phyloP scores from a whole-genome alignment of 495 filamentous ascomycete genomes.

The Penicillium steckii region DNA sequence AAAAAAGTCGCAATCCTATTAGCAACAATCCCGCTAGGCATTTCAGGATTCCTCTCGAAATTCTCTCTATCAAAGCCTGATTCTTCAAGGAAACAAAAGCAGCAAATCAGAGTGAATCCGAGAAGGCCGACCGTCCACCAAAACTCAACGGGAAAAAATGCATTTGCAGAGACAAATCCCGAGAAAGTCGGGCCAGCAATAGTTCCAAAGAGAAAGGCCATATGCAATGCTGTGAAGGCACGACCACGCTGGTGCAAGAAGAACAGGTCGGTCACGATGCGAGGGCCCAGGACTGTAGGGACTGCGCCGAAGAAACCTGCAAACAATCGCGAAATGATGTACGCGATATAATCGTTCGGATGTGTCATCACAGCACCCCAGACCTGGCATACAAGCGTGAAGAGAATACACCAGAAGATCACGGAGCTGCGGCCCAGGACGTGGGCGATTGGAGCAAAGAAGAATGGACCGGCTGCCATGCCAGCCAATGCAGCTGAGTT shows the following conservation, averaged over 20 bases:
- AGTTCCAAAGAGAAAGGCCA: slow-evolving; percentile 40
- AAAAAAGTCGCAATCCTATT: slow-evolving; percentile 47
- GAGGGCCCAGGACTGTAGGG: slow-evolving; percentile 37
- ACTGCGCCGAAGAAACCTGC: slow-evolving; percentile 40
- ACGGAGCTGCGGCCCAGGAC: slow-evolving; percentile 39
- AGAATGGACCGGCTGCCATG: slow-evolving; percentile 40
- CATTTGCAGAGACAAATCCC: slow-evolving; percentile 43
- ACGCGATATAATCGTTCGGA: slow-evolving; percentile 38
- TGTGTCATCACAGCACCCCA: slow-evolving; percentile 46
- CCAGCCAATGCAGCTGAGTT: slow-evolving; percentile 44
- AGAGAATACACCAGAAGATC: slow-evolving; percentile 46
- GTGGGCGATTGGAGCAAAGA: slow-evolving; percentile 39
- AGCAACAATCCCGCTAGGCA: slow-evolving; percentile 27
- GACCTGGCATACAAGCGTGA: slow-evolving; percentile 31
- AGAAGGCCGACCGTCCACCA: slow-evolving; percentile 51
- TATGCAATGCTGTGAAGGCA: slow-evolving; percentile 44
- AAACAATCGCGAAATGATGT: slow-evolving; percentile 44
- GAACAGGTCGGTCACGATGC: slow-evolving; percentile 44
- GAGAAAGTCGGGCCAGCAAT: slow-evolving; percentile 44
- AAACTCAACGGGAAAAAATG: slow-evolving; percentile 44
- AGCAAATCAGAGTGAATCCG: slow-evolving; percentile 39
- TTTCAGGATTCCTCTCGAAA: slow-evolving; percentile 15
- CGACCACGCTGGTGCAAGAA: slow-evolving; percentile 46
- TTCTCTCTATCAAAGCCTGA: slow-evolving; percentile 32
- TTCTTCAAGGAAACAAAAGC: slow-evolving; percentile 48